Evolutionary conservation across 2,329 filamentous ascomycete genomes (phyloP).

Genomic region (Lecanicillium sp.): DNA sequence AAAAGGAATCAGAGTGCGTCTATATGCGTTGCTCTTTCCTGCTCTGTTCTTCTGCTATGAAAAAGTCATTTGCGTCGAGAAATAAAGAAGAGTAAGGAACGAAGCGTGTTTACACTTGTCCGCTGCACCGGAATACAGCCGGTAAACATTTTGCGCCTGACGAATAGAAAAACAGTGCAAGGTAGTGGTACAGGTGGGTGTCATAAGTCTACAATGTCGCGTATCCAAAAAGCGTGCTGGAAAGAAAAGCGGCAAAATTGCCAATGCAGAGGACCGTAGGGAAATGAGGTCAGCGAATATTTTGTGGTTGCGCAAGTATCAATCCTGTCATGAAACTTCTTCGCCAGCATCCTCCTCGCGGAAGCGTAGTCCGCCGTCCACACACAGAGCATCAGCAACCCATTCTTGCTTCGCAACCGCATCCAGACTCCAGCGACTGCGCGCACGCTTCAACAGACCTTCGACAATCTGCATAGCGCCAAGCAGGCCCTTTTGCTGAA

Average conservation of each 20-base stretch:
- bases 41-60: too few species aligned
- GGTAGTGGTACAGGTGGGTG: slow-evolving; percentile 8
- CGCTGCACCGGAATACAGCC: too few species aligned
- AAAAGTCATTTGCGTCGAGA: too few species aligned
- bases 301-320: background rate
- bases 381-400: slow-evolving; percentile 66
- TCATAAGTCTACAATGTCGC: slow-evolving; percentile 9
- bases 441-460: slow-evolving; percentile 72
- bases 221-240: slow-evolving; percentile 10
- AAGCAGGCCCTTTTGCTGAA: slow-evolving; percentile 56
- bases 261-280: background rate
- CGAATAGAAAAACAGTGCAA: too few species aligned
- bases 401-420: slow-evolving; percentile 67
- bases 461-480: slow-evolving; percentile 80
- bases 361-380: slow-evolving; percentile 55
- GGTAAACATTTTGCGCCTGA: too few species aligned
- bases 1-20: too few species aligned
- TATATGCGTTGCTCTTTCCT: too few species aligned
- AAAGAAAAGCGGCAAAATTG: slow-evolving; percentile 7
- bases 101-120: too few species aligned
- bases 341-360: slow-evolving; percentile 51
- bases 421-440: slow-evolving; percentile 67
- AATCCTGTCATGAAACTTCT: slow-evolving; percentile 30
- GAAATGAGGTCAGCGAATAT: too few species aligned
- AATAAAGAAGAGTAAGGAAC: too few species aligned